Conservation (phyloP, 148 eudicot genomes). For the Amaranthus cruentus region DNA sequence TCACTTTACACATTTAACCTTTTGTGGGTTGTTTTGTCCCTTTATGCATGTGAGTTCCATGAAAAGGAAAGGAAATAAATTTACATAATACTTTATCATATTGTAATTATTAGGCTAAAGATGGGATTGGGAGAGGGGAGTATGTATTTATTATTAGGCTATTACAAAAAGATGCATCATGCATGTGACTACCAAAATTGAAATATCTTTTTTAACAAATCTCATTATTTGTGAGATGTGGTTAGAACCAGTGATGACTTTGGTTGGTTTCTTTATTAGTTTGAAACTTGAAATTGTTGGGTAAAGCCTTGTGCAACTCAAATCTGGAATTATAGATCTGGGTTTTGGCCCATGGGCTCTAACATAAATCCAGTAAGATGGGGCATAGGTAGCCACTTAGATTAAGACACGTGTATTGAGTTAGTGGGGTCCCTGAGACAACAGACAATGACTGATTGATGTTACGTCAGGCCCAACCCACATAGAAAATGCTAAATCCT, state of each 20-base stretch:
- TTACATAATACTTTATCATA: conserved; percentile 14
- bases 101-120: conserved; percentile 29
- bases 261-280: not conserved
- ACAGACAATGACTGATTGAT: conserved; percentile 27
- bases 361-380: not conserved
- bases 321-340: conserved; percentile 27
- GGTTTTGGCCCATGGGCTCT: conserved; percentile 19
- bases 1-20: not conserved
- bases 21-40: conserved; percentile 33
- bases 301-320: conserved; percentile 18
- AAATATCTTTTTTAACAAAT: conserved; percentile 12
- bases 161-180: conserved; percentile 17
- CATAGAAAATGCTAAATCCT: conserved; percentile 20
- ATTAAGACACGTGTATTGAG: conserved; percentile 23
- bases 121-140: conserved; percentile 16
- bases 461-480: conserved; percentile 30
- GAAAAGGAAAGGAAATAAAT: conserved; percentile 1
- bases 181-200: conserved; percentile 33
- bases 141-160: conserved; percentile 22
- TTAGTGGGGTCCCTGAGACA: conserved; percentile 22
- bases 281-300: not conserved
- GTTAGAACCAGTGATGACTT: not conserved
- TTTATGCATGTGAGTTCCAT: conserved; percentile 39
- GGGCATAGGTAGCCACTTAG: conserved; percentile 19
- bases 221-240: conserved; percentile 2